phyloP scores from a whole-genome alignment of 1,284 basidiomycete genomes.

The Microbotryomycetes sp. region DNA sequence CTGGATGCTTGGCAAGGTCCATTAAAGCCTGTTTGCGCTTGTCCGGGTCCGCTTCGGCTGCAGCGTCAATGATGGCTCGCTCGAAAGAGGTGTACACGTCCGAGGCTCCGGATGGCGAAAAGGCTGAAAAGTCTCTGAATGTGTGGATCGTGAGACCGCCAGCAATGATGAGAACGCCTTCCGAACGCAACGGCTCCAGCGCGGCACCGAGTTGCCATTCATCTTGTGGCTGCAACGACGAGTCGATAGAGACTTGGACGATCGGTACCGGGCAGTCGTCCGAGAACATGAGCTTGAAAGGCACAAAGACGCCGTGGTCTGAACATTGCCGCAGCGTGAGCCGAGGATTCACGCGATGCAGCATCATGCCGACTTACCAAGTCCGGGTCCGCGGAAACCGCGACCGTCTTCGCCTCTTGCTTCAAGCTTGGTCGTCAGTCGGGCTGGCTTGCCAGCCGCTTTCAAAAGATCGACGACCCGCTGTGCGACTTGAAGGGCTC shows the following conservation, averaged over 20 bases:
- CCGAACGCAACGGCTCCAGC: conserved; percentile 53
- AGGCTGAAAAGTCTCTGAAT: conserved; percentile 47
- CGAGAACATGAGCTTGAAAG: conserved; percentile 68
- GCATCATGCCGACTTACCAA: conserved; percentile 18
- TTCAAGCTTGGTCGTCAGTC: conserved; percentile 50
- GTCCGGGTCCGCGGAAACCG: conserved; percentile 54
- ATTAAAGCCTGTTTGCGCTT: conserved; percentile 47
- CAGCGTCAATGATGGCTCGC: conserved; percentile 53
- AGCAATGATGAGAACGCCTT: conserved; percentile 60
- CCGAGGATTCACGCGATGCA: not conserved
- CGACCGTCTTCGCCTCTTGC: conserved; percentile 59
- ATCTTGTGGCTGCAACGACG: conserved; percentile 52
- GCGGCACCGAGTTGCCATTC: conserved; percentile 62
- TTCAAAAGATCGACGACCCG: conserved; percentile 56
- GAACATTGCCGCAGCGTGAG: not conserved
- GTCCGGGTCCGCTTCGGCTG: conserved; percentile 45
- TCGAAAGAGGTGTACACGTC: conserved; percentile 51
- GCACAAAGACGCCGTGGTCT: conserved; percentile 52
- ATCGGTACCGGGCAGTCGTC: conserved; percentile 41
- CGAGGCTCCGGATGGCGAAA: conserved; percentile 47
- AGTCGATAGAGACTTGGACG: conserved; percentile 54
- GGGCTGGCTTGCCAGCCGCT: conserved; percentile 54
- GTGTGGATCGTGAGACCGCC: conserved; percentile 60
- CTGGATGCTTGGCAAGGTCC: conserved; percentile 50
- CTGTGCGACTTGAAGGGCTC: conserved; percentile 52